Percentiles rank a stretch among this genome's conserved stretches.
These are phyloP conservation scores for Akanthomyces lecanii DNA, from an alignment of 2,329 filamentous ascomycete species.

Conservation along the genomic window DNA sequence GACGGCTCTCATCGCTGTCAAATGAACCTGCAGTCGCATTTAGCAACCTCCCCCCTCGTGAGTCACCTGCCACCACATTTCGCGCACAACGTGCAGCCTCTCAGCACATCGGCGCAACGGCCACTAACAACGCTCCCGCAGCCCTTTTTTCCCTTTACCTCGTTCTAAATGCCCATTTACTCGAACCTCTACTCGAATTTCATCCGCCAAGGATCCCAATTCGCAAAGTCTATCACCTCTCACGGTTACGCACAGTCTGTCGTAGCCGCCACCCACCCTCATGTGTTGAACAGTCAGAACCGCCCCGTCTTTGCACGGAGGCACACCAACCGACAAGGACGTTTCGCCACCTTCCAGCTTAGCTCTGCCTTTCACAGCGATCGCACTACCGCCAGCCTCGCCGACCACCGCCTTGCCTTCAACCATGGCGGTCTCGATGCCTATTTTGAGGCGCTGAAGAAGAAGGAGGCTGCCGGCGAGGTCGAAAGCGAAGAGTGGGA, in stretches of 20 bases:
- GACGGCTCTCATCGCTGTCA: slow-evolving; percentile 78
- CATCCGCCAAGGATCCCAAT: slow-evolving; percentile 86
- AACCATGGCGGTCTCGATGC: slow-evolving; percentile 71
- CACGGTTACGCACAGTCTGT: slow-evolving; percentile 98
- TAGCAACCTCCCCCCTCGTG: slow-evolving; percentile 12
- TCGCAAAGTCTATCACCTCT: slow-evolving; percentile 87
- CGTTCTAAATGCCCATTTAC: slow-evolving; percentile 86
- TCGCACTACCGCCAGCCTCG: slow-evolving; percentile 45
- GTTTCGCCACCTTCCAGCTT: slow-evolving; percentile 56
- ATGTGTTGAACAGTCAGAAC: slow-evolving; percentile 71
- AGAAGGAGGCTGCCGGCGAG: slow-evolving; percentile 60
- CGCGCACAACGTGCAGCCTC: not conserved
- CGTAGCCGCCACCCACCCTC: slow-evolving; percentile 83
- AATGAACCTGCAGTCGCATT: slow-evolving; percentile 88
- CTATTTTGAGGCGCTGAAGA: slow-evolving; percentile 88
- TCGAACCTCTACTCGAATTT: slow-evolving; percentile 70
- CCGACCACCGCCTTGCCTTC: slow-evolving; percentile 52
- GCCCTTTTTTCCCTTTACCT: slow-evolving; percentile 49
- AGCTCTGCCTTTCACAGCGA: slow-evolving; percentile 72
- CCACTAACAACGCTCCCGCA: slow-evolving; percentile 24
- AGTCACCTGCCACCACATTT: not conserved
- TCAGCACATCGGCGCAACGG: not conserved
- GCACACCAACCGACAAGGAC: slow-evolving; percentile 51
- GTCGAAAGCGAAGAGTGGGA: slow-evolving; percentile 75
- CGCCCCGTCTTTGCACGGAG: slow-evolving; percentile 59